Conservation (phyloP, 108 stramenopile species). For the Skeletonema menzelii region DNA sequence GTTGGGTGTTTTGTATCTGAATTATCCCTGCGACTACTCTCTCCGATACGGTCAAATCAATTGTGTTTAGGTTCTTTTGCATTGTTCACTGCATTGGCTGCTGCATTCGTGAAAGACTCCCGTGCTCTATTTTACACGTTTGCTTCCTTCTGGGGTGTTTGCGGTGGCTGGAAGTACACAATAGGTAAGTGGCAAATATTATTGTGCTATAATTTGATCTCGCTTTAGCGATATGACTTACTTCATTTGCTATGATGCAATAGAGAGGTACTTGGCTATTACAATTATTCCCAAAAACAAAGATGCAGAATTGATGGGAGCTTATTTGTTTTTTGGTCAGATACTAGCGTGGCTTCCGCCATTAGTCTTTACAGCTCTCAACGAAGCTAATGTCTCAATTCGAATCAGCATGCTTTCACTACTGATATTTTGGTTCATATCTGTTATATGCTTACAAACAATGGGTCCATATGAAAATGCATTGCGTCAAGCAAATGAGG, state of each 20-base stretch:
- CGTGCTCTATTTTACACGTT: slow-evolving; percentile 21
- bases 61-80: slow-evolving; percentile 16
- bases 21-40: slow-evolving; percentile 3
- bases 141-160: slow-evolving; percentile 36
- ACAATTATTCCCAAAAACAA: slow-evolving; percentile 71
- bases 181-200: slow-evolving; percentile 11
- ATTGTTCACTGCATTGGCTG: slow-evolving; percentile 25
- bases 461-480: slow-evolving; percentile 17
- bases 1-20: slow-evolving; percentile 23
- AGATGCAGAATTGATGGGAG: slow-evolving; percentile 79
- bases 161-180: slow-evolving; percentile 44
- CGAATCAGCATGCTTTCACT: slow-evolving; percentile 23
- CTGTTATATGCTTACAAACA: slow-evolving; percentile 7
- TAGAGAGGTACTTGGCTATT: slow-evolving; percentile 51
- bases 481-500: neutral
- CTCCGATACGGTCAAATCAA: slow-evolving; percentile 23
- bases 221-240: neutral
- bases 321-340: slow-evolving; percentile 59
- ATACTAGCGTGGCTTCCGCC: slow-evolving; percentile 43
- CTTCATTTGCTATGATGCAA: neutral
- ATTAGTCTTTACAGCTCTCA: slow-evolving; percentile 39
- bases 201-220: neutral
- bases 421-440: slow-evolving; percentile 13
- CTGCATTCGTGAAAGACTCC: slow-evolving; percentile 16
- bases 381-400: slow-evolving; percentile 32